Conservation (phyloP, 1,284 basidiomycete genomes). For the Termitomyces sp. region DNA sequence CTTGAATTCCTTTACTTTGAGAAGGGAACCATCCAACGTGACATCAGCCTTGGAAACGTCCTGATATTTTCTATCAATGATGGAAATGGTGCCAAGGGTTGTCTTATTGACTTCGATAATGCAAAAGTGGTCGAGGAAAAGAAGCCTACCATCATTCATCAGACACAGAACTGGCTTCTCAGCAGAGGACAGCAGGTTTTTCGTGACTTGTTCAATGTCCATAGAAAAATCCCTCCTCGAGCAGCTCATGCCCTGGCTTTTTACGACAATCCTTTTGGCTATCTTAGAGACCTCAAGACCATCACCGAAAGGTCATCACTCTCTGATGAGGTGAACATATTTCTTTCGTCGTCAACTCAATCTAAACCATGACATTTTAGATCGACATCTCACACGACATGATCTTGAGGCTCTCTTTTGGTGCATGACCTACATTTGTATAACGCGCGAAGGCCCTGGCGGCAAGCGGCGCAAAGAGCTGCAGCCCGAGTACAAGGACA, state of each 20-base stretch:
- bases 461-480: neutral
- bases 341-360: no score
- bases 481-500: neutral
- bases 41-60: neutral
- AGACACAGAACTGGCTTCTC: neutral
- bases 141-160: neutral
- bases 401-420: neutral
- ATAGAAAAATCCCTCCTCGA: no score
- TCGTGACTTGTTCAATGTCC: neutral
- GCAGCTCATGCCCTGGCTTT: no score
- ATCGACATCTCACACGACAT: neutral
- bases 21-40: neutral
- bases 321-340: no score
- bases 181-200: neutral
- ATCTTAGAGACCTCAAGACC: no score
- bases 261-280: no score
- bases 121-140: neutral
- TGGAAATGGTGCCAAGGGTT: neutral
- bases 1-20: neutral
- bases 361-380: no score
- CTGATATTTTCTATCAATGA: neutral
- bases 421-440: neutral
- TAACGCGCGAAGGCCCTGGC: neutral
- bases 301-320: no score
- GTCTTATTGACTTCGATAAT: neutral